Conservation (phyloP, 2,329 filamentous ascomycete genomes). For the Diaporthe citriasiana region DNA sequence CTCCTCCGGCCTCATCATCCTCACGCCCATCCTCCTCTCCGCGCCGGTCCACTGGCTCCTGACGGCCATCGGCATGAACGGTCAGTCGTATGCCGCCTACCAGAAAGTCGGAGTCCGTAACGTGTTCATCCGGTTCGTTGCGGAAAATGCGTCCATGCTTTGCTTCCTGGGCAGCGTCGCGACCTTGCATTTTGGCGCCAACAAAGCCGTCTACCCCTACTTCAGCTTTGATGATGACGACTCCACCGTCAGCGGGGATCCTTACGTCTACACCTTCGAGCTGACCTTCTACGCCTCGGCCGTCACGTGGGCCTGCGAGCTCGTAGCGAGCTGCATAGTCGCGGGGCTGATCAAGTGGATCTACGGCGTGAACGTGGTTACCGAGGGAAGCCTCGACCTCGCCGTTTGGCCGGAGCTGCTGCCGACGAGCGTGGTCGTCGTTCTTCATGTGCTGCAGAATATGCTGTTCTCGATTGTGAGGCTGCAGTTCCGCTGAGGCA, state of each 20-base stretch:
- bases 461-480: conserved; percentile 80
- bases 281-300: conserved; percentile 74
- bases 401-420: conserved; percentile 77
- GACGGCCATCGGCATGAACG: conserved; percentile 66
- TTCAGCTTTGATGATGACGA: conserved; percentile 72
- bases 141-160: conserved; percentile 78
- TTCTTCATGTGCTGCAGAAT: conserved; percentile 78
- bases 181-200: conserved; percentile 76
- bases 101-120: conserved; percentile 76
- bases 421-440: conserved; percentile 75
- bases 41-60: conserved; percentile 69
- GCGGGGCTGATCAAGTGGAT: conserved; percentile 69
- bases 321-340: conserved; percentile 72
- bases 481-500: conserved; percentile 65
- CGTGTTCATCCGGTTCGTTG: conserved; percentile 76
- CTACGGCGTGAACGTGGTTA: conserved; percentile 73
- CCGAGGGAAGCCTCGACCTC: conserved; percentile 75
- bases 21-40: conserved; percentile 76
- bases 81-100: conserved; percentile 73
- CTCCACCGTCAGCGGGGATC: conserved; percentile 54
- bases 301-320: conserved; percentile 77
- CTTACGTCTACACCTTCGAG: conserved; percentile 69
- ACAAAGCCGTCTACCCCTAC: conserved; percentile 78
- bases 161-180: conserved; percentile 75
- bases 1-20: conserved; percentile 72